Percentiles rank a stretch among this genome's conserved stretches.
phyloP scores from a whole-genome alignment of 2,329 filamentous ascomycete genomes.

The Pyrenophora graminea region DNA sequence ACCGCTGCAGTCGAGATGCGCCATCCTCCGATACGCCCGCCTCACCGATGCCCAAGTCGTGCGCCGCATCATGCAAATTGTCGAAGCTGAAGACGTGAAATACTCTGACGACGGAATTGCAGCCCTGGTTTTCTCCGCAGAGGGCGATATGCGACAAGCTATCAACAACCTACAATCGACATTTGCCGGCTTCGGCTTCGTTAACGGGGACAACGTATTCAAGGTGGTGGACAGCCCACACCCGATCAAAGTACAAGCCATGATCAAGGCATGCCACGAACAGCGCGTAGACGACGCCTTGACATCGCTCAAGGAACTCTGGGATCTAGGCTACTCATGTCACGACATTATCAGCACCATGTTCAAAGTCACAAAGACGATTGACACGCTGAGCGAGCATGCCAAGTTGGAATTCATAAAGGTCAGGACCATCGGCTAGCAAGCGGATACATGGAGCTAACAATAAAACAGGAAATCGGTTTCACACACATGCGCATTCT shows the following conservation, averaged over 20 bases:
- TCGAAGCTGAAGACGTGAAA: slow-evolving; percentile 86
- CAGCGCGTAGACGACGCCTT: slow-evolving; percentile 86
- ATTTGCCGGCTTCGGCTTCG: slow-evolving; percentile 88
- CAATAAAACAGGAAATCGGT: slow-evolving; percentile 72
- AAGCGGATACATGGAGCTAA: not conserved
- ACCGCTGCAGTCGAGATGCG: slow-evolving; percentile 94
- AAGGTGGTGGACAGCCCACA: slow-evolving; percentile 96
- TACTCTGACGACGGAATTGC: slow-evolving; percentile 92
- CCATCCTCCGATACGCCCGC: slow-evolving; percentile 90
- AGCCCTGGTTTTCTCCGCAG: slow-evolving; percentile 94
- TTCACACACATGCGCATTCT: slow-evolving; percentile 99
- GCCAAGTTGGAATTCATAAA: slow-evolving; percentile 96
- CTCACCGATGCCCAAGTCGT: slow-evolving; percentile 92
- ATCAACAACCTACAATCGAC: slow-evolving; percentile 99
- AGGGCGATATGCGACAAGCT: slow-evolving; percentile 98
- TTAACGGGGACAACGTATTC: slow-evolving; percentile 98
- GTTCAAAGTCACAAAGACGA: slow-evolving; percentile 97
- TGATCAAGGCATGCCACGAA: slow-evolving; percentile 97
- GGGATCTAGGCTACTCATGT: slow-evolving; percentile 94
- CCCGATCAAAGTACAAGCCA: slow-evolving; percentile 96
- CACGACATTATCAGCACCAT: slow-evolving; percentile 99
- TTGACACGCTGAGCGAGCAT: slow-evolving; percentile 88
- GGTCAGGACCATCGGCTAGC: slow-evolving; percentile 16
- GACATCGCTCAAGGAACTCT: slow-evolving; percentile 85
- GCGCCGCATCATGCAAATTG: slow-evolving; percentile 87